Percentiles rank a stretch among this genome's conserved stretches.
Evolutionary conservation across 306 rosid species (phyloP).

Genomic region (Dryas alaskensis): DNA sequence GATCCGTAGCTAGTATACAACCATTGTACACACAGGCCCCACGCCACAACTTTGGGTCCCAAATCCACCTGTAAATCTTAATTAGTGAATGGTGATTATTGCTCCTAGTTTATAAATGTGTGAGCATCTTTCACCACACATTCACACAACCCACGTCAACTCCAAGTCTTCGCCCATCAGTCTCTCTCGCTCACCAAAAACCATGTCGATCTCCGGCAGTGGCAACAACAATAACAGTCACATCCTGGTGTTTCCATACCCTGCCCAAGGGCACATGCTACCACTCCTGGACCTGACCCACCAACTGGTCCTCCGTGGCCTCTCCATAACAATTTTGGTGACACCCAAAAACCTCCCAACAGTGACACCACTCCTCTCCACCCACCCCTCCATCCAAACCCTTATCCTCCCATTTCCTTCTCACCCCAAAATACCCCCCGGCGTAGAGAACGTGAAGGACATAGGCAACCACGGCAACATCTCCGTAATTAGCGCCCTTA

Average conservation of each 20-base stretch:
- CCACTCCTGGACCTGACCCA: slow-evolving; percentile 55
- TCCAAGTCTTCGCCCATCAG: too few relatives aligned
- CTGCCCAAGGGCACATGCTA: slow-evolving; percentile 74
- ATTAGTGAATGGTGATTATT: too few relatives aligned
- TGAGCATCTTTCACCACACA: too few relatives aligned
- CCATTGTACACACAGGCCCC: too few relatives aligned
- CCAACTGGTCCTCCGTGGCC: slow-evolving; percentile 37
- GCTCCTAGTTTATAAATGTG: too few relatives aligned
- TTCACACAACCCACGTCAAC: too few relatives aligned
- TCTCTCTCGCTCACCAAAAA: neutral
- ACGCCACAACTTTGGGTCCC: too few relatives aligned
- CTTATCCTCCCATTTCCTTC: slow-evolving; percentile 59
- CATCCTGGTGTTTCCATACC: slow-evolving; percentile 60
- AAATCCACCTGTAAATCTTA: too few relatives aligned
- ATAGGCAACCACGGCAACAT: slow-evolving; percentile 55
- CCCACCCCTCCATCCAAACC: slow-evolving; percentile 48
- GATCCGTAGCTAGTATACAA: too few relatives aligned
- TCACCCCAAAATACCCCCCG: slow-evolving; percentile 53
- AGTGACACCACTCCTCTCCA: slow-evolving; percentile 45
- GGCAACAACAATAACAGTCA: neutral
- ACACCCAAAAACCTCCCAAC: slow-evolving; percentile 61
- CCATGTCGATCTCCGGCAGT: slow-evolving; percentile 1
- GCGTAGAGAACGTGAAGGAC: slow-evolving; percentile 47
- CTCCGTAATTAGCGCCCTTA: slow-evolving; percentile 33
- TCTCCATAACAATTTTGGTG: slow-evolving; percentile 44